These are phyloP conservation scores for Leccinellum luteum DNA, from an alignment of 768 basidiomycete genomes.

Conservation along the genomic window DNA sequence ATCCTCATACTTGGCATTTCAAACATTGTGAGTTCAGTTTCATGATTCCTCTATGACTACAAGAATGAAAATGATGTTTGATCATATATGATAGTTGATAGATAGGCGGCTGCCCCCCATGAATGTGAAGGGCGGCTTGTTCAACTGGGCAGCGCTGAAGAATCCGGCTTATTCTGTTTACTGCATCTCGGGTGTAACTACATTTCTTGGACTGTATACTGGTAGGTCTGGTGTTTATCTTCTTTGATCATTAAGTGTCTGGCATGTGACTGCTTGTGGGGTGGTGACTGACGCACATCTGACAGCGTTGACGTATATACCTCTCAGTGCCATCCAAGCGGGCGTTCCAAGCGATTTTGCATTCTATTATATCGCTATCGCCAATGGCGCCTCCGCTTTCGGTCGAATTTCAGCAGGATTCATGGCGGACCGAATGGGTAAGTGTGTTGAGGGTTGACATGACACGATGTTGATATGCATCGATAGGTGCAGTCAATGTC, in stretches of 20 bases:
- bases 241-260: neutral
- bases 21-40: slow-evolving; percentile 45
- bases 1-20: slow-evolving; percentile 48
- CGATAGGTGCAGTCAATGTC: slow-evolving; percentile 62
- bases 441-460: neutral
- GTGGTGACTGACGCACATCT: neutral
- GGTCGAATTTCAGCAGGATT: slow-evolving; percentile 58
- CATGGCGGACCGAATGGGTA: slow-evolving; percentile 54
- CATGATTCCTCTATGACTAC: neutral
- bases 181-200: slow-evolving; percentile 51
- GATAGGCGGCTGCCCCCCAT: slow-evolving; percentile 53
- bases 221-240: slow-evolving; percentile 32
- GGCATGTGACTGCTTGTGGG: neutral
- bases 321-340: slow-evolving; percentile 49
- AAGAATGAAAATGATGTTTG: neutral
- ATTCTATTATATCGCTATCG: slow-evolving; percentile 66
- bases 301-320: slow-evolving; percentile 66
- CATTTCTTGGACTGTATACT: slow-evolving; percentile 73
- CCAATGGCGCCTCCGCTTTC: slow-evolving; percentile 62
- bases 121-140: slow-evolving; percentile 55
- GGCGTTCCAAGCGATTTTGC: slow-evolving; percentile 51
- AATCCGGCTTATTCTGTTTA: slow-evolving; percentile 51
- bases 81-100: slow-evolving; percentile 21
- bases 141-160: slow-evolving; percentile 52
- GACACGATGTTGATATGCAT: neutral